These are phyloP conservation scores for Gentiana straminea DNA, from an alignment of 257 asterid genomes.

Conservation along the genomic window DNA sequence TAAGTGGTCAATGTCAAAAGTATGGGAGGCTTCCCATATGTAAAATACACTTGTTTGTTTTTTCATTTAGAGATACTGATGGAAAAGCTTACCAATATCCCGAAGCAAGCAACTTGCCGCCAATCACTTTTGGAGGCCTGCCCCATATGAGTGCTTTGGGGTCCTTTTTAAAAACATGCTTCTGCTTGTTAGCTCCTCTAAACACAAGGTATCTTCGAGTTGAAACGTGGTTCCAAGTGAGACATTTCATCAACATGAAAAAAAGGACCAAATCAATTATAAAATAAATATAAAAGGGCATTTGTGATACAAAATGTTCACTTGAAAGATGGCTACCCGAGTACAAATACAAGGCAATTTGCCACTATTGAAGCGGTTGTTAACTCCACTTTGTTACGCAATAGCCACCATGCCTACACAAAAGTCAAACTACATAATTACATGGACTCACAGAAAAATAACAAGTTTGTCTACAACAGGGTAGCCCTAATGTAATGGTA, in stretches of 20 bases:
- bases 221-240: conserved; percentile 13
- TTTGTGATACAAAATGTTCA: not conserved
- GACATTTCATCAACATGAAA: conserved; percentile 1
- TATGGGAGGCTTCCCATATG: not conserved
- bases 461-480: too few species aligned
- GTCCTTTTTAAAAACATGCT: conserved; percentile 76
- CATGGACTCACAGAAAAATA: not conserved
- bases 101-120: conserved; percentile 96
- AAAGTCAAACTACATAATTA: conserved; percentile 11
- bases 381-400: conserved; percentile 61
- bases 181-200: conserved; percentile 98
- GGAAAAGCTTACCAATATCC: conserved; percentile 70
- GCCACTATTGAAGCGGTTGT: conserved; percentile 66
- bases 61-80: not conserved
- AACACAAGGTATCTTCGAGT: conserved; percentile 66
- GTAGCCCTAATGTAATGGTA: too few species aligned
- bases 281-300: not conserved
- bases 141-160: conserved; percentile 93
- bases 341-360: conserved; percentile 62
- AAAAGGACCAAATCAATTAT: conserved; percentile 1
- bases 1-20: too few species aligned
- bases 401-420: conserved; percentile 94
- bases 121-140: conserved; percentile 76
- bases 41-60: too few species aligned
- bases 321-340: conserved; percentile 44